Evolutionary conservation across 2,329 filamentous ascomycete species (phyloP).

Genomic region (Verticillium longisporum): DNA sequence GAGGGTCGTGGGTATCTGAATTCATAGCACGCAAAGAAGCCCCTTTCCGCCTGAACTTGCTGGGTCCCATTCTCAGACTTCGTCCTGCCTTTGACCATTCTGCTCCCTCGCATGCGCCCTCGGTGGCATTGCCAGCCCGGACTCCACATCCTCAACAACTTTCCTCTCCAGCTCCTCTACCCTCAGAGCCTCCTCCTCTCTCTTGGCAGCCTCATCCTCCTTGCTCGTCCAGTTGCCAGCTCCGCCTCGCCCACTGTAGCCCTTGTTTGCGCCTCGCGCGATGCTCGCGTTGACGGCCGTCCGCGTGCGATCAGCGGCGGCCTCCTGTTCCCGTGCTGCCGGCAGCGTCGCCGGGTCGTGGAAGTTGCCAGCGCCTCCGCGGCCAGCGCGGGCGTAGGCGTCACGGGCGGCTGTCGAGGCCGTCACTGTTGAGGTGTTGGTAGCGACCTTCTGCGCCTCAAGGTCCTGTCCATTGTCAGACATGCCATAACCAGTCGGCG

Average conservation of each 20-base stretch:
- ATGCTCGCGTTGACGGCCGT: slow-evolving; percentile 25
- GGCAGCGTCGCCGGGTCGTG: slow-evolving; percentile 28
- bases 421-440: slow-evolving; percentile 12
- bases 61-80: neutral
- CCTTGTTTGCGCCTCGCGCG: slow-evolving; percentile 12
- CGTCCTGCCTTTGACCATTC: slow-evolving; percentile 15
- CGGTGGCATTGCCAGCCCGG: slow-evolving; percentile 37
- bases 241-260: slow-evolving; percentile 44
- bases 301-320: slow-evolving; percentile 24
- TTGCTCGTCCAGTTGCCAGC: slow-evolving; percentile 44
- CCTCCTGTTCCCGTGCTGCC: slow-evolving; percentile 23
- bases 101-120: slow-evolving; percentile 29
- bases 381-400: slow-evolving; percentile 38
- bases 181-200: slow-evolving; percentile 17
- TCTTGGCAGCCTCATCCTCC: slow-evolving; percentile 15
- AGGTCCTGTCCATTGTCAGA: slow-evolving; percentile 17
- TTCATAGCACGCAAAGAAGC: neutral
- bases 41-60: neutral
- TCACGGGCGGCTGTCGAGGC: slow-evolving; percentile 16
- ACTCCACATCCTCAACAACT: slow-evolving; percentile 39
- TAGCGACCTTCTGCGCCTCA: slow-evolving; percentile 21
- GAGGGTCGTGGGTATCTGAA: slow-evolving; percentile 11
- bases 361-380: slow-evolving; percentile 59
- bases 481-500: neutral
- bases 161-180: slow-evolving; percentile 33